Base-by-base conservation (phyloP, 768 basidiomycete genomes). In the Cystoderma amianthinum region DNA sequence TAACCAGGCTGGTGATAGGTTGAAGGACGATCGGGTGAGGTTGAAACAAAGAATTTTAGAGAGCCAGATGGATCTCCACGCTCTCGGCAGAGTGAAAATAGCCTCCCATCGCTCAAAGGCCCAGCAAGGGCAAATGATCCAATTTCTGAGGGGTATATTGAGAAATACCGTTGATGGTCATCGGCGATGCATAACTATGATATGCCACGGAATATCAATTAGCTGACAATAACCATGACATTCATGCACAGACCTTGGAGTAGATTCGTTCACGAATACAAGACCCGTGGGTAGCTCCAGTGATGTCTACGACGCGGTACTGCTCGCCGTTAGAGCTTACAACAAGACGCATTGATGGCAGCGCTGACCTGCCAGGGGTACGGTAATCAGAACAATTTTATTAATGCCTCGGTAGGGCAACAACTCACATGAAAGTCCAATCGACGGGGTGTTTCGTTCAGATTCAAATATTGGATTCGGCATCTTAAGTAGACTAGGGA, bases 31-130 rank as follows among this genome's bases (percentile, higher is more conserved):
- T 73, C 64, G 16, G 69, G 68, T 6, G 61, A 65, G 1, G 69
- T 65, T 9, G 71, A 72, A 30, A 72, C 67, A 48, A 72, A 72
- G 52, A 75, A 69, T 48, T 69, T 72, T n/a, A 75, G 61, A 10
- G 67, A 69, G 5, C 70, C 72, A 34, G 70, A 64, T 10, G 69
- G 57, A 45, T 72, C 69, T 4, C 72, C 72, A 33, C 58, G 64
- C 45, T 68, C 62, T 20, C 55, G 62, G 51, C 72, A 75, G 10
- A 70, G 49, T 25, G 61, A 52, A 45, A 65, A 71, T 19, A 75
- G 54, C 21, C 57, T 51, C 12, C 56, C 48, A 48, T 75, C 65
- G 38, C 59, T 61, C 37, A 75, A 53, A 4, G 70, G 61, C 16
- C 51, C 57, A 44, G 68, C 67, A 23, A 71, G 55, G 2, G 65